These are phyloP conservation scores for Pythium monospermum DNA, from an alignment of 352 stramenopile species.

Conservation along the genomic window DNA sequence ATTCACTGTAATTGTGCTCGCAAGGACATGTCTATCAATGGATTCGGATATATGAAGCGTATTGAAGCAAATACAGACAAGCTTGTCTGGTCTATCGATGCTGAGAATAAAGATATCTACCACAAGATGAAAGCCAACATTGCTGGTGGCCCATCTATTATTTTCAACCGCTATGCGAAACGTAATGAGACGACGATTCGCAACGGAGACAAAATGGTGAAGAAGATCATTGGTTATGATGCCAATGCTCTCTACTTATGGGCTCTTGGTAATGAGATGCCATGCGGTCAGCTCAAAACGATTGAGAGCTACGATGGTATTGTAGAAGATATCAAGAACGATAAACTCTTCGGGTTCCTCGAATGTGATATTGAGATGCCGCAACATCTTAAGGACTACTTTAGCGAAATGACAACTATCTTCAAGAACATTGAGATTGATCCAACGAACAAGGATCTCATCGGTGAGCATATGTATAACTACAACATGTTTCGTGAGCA, in stretches of 20 bases:
- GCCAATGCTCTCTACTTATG: constrained; percentile 30
- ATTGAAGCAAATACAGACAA: constrained; percentile 18
- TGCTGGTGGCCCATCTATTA: constrained; percentile 18
- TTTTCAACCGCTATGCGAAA: constrained; percentile 17
- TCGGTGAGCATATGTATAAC: constrained; percentile 30
- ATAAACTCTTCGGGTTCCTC: constrained; percentile 34
- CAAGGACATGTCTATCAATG: constrained; percentile 15
- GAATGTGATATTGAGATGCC: constrained; percentile 35
- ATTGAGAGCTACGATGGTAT: constrained; percentile 23
- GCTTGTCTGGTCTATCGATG: constrained; percentile 19
- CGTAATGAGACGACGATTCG: constrained; percentile 19
- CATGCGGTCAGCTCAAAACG: constrained; percentile 20
- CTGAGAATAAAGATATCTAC: constrained; percentile 21
- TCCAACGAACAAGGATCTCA: constrained; percentile 8
- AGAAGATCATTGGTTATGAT: constrained; percentile 21
- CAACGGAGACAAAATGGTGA: neutral
- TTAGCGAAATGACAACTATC: constrained; percentile 31
- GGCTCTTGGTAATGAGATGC: constrained; percentile 26
- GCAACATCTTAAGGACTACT: constrained; percentile 27
- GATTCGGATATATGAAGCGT: constrained; percentile 17
- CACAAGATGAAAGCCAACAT: constrained; percentile 18
- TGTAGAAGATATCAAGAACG: constrained; percentile 26
- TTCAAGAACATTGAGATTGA: constrained; percentile 35
- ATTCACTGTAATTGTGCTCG: constrained; percentile 15
- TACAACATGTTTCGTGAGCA: constrained; percentile 9